These are phyloP conservation scores for Colletotrichum sp. DNA, from an alignment of 2,329 filamentous ascomycete genomes.

Conservation along the genomic window DNA sequence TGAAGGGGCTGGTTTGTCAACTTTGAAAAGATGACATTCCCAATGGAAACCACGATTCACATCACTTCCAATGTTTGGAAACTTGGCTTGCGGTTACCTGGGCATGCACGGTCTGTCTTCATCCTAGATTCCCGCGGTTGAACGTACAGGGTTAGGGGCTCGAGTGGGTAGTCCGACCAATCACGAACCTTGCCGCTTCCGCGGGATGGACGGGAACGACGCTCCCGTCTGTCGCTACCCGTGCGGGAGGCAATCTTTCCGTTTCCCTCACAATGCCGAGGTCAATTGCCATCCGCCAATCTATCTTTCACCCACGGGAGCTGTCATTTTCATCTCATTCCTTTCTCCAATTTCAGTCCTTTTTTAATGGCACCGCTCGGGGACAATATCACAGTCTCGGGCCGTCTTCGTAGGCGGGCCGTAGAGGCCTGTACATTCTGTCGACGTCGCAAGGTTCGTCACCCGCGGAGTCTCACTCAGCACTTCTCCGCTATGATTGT, in stretches of 20 bases:
- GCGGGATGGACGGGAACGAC: not conserved
- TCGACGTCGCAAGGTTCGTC: conserved; percentile 33
- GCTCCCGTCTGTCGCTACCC: not conserved
- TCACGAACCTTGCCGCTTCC: not conserved
- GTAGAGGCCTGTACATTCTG: conserved; percentile 34
- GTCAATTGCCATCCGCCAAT: not conserved
- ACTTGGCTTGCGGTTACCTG: not conserved
- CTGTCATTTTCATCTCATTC: not conserved
- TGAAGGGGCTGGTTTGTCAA: not conserved
- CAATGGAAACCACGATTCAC: not conserved
- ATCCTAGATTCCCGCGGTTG: not conserved
- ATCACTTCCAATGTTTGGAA: not conserved
- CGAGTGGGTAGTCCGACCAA: not conserved
- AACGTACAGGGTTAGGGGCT: not conserved
- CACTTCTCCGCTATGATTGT: not conserved
- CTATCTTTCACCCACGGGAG: not conserved
- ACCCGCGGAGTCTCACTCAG: not conserved
- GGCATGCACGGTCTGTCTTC: not conserved
- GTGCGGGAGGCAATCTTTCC: not conserved
- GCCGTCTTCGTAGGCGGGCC: conserved; percentile 29
- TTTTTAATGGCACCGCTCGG: not conserved
- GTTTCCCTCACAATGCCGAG: not conserved
- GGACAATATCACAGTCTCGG: not conserved
- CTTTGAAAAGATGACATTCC: not conserved
- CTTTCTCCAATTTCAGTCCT: not conserved